phyloP scores from a whole-genome alignment of 2,329 filamentous ascomycete genomes.

The Stylonectria norvegica region DNA sequence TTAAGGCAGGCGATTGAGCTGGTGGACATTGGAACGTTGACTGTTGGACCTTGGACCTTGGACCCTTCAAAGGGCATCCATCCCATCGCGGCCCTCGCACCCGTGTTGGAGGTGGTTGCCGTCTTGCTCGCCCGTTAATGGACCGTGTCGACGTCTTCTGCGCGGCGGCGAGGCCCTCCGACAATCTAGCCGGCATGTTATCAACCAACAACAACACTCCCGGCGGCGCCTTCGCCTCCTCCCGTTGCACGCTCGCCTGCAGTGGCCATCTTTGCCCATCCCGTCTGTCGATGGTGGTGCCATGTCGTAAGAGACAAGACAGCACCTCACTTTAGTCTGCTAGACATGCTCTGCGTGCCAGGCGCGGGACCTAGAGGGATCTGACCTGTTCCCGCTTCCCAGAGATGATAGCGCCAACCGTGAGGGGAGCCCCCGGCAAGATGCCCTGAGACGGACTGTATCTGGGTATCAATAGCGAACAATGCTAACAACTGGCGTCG shows the following conservation, averaged over 20 bases:
- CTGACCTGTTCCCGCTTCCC: too few relatives aligned
- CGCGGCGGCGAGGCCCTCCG: too few relatives aligned
- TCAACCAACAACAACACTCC: too few relatives aligned
- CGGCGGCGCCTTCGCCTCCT: slow-evolving; percentile 16
- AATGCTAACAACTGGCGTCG: too few relatives aligned
- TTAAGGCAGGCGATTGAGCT: too few relatives aligned
- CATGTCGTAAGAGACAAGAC: slow-evolving; percentile 17
- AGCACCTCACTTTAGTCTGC: slow-evolving; percentile 12
- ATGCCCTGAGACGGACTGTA: not conserved
- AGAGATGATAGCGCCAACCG: too few relatives aligned
- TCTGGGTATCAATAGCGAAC: too few relatives aligned
- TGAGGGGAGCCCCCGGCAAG: not conserved
- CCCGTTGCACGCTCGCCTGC: slow-evolving; percentile 2
- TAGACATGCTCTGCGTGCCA: slow-evolving; percentile 14
- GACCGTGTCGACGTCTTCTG: not conserved
- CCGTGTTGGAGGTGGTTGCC: slow-evolving; percentile 8
- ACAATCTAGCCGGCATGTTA: slow-evolving; percentile 12
- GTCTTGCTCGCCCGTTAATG: not conserved
- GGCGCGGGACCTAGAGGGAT: slow-evolving; percentile 13
- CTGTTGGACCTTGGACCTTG: too few relatives aligned
- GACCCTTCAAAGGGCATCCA: slow-evolving; percentile 15
- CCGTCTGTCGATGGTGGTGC: slow-evolving; percentile 20
- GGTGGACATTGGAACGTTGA: not conserved
- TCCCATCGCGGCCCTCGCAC: slow-evolving; percentile 14
- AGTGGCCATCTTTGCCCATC: slow-evolving; percentile 1